Base-by-base conservation (phyloP, 257 asterid species). In the Vinca minor region DNA sequence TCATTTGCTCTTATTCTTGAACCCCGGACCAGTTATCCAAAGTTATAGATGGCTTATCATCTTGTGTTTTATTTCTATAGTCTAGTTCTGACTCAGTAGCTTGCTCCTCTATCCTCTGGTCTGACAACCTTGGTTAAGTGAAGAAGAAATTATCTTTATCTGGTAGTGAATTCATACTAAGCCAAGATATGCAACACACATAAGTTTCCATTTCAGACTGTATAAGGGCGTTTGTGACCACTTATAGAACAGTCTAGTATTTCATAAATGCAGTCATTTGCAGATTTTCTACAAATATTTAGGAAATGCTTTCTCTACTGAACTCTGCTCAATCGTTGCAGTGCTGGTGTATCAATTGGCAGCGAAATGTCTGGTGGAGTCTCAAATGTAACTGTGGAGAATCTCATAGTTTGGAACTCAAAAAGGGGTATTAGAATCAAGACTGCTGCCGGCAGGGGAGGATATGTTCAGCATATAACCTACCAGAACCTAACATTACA, bases 351-450 rank as follows among this genome's bases (percentile, higher is more conserved):
- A 62, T 90, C 96, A 42, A 87, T 90, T 48, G 96, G 97, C 66
- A 90, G 97, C 47, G 97, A 90, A 81, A 90, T 90, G 97, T 90
- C 97, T 2, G 97, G 97, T 42, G 97, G 97, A 56, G 96, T 90
- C 64, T 76, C 88, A 13, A 87, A 85, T 25, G 70, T 87, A 57
- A 73, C 83, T 1, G 81, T 87, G 31, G 96, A 90, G 68, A 87
- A 90, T 72, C 81, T 90, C 70, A 81, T 79, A 23, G 90, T 90
- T 62, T 84, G 93, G 93, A 84, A 87, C 84, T 90, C 97, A 25
- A 87, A 84, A 79, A 77, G 97, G 64, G 97, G 93, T 25, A 65
- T 90, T 29, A 78, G 97, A 75, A 90, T 90, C 74, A 90, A 90
- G 77, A 90, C 97, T 21, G 87, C 89, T 70, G 76, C 78, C 6